Evolutionary conservation across 129 eudicot species (phyloP), one percentile per base, ranked within the genome.

Genomic region (Glebionis coronaria): DNA sequence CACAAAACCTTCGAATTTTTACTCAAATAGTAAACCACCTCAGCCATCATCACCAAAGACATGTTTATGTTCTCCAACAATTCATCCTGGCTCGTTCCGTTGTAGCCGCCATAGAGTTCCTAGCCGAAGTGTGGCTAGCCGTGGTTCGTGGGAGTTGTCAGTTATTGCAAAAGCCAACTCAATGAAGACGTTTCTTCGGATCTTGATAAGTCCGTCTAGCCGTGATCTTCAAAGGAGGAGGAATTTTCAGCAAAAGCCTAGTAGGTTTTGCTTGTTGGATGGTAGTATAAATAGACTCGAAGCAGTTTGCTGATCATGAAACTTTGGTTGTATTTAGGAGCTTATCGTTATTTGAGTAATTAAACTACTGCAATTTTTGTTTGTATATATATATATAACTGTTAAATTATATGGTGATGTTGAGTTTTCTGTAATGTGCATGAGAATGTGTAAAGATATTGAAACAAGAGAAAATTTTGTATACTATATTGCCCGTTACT

Each of bases 81-180:
- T 50, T 61, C 88, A 83, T 55, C 88, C 84, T 0, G 88, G 84
- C 63, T 83, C 88, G 3, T 83, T 83, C 69, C 67, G 88, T 54
- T 83, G 88, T 69, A 69, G 78, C 59, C 73, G 63, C n/a, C 88
- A 83, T 68, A 68, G 21, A 46, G 71, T 38, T 40, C 71, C 80
- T 27, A 51, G 81, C 57, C 64, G 58, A 38, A 29, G 68, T 9
- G 53, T 55, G 11, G 63, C 64, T 20, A 25, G 28, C 57, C 69
- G 52, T 42, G 80, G 80, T 14, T 52, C 78, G 8, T 45, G 61
- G 81, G 72, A 70, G 64, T 16, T 76, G 62, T 56, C 52, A 2
- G 12, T 51, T 63, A 72, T 51, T 58, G 71, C 74, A n/a, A 83
- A 79, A 77, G 73, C 88, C 25, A 35, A 76, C 71, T 72, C 77